These are phyloP conservation scores for Friedmanniomyces simplex DNA, from an alignment of 495 filamentous ascomycete genomes.

Conservation along the genomic window DNA sequence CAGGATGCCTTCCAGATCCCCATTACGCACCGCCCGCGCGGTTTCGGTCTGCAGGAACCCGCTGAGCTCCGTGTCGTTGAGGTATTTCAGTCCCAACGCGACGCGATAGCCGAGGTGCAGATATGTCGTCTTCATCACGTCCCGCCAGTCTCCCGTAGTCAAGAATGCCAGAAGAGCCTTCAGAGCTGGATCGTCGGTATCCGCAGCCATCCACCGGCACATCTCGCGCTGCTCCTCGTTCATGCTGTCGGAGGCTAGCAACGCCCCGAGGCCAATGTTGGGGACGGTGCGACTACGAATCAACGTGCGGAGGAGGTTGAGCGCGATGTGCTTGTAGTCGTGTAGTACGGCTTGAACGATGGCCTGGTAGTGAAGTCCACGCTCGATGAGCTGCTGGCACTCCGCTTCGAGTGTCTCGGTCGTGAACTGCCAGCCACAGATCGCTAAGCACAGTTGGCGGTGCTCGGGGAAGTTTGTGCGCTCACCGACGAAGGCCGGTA, in stretches of 20 bases:
- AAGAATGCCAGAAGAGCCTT: conserved; percentile 89
- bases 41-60: conserved; percentile 57
- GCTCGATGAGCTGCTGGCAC: conserved; percentile 42
- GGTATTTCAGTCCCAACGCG: conserved; percentile 74
- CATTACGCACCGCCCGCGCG: conserved; percentile 52
- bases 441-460: conserved; percentile 64
- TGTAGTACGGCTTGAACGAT: conserved; percentile 34
- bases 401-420: conserved; percentile 50
- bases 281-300: conserved; percentile 26
- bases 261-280: conserved; percentile 39
- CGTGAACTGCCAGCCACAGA: conserved; percentile 62
- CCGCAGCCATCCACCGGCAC: conserved; percentile 50
- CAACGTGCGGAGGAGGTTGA: conserved; percentile 28
- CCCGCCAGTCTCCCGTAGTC: conserved; percentile 75
- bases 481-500: conserved; percentile 40
- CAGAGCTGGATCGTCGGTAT: conserved; percentile 71
- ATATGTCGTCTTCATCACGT: conserved; percentile 68
- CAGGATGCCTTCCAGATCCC: conserved; percentile 80
- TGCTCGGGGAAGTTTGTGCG: conserved; percentile 61
- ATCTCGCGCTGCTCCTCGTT: conserved; percentile 34
- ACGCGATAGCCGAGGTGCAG: conserved; percentile 78
- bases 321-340: conserved; percentile 31
- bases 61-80: conserved; percentile 66
- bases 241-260: conserved; percentile 44
- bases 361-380: conserved; percentile 67